Conservation (phyloP, 2,329 filamentous ascomycete genomes). For the Cadophora sp. region DNA sequence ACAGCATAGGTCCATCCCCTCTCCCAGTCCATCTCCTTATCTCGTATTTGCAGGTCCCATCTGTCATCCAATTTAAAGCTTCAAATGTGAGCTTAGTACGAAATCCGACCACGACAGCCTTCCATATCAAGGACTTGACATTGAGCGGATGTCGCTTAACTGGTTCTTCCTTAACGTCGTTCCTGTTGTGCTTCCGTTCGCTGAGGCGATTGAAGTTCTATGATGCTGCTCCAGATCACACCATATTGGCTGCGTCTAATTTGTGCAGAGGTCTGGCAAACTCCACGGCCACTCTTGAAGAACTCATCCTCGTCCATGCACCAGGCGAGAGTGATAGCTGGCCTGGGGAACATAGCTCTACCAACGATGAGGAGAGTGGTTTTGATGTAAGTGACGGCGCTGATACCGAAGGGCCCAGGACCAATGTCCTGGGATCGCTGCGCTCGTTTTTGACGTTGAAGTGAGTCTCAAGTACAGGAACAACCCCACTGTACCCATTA, state of each 20-base stretch:
- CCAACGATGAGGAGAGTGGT: not conserved
- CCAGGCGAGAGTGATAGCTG: not conserved
- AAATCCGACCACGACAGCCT: not conserved
- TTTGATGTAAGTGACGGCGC: not conserved
- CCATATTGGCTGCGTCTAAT: not conserved
- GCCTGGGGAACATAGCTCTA: not conserved
- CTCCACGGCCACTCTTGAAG: not conserved
- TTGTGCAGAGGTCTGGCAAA: not conserved
- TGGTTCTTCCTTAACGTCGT: not conserved
- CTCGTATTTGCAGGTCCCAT: constrained; percentile 4
- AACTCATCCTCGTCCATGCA: not conserved
- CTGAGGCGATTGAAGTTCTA: not conserved
- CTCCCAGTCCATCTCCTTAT: not conserved
- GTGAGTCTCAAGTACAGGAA: not conserved
- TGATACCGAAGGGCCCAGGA: not conserved
- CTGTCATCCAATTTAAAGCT: not conserved
- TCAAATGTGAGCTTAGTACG: not conserved
- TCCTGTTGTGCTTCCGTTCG: constrained; percentile 4
- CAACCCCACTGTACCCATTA: not conserved
- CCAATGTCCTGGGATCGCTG: not conserved
- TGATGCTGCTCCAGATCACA: not conserved
- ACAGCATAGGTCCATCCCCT: not conserved
- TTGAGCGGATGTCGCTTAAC: not conserved
- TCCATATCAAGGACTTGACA: not conserved
- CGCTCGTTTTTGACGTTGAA: not conserved